Conservation (phyloP, 1,284 basidiomycete species). For the Pseudozyma tsukubaensis region DNA sequence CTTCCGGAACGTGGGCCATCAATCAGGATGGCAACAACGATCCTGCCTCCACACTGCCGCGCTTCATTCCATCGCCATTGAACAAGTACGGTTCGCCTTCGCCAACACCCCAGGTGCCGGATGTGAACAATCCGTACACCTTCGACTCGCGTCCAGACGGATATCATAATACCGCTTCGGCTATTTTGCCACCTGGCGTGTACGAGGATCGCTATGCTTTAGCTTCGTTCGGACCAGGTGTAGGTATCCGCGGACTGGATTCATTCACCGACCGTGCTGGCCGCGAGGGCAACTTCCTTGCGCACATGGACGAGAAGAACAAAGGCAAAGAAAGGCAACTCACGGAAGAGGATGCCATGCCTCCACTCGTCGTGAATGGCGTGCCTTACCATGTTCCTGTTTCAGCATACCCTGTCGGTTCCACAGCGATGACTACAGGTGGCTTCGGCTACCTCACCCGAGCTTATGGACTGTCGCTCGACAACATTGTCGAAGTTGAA, state of each 20-base stretch:
- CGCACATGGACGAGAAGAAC: slow-evolving; percentile 17
- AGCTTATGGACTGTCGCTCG: slow-evolving; percentile 76
- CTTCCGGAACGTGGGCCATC: slow-evolving; percentile 39
- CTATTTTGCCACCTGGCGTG: slow-evolving; percentile 51
- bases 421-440: slow-evolving; percentile 83
- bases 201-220: slow-evolving; percentile 52
- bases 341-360: slow-evolving; percentile 9
- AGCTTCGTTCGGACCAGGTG: slow-evolving; percentile 56
- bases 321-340: slow-evolving; percentile 40
- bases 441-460: slow-evolving; percentile 90
- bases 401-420: slow-evolving; percentile 74
- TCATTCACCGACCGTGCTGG: slow-evolving; percentile 58
- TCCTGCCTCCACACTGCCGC: slow-evolving; percentile 23
- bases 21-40: slow-evolving; percentile 39
- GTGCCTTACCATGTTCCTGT: slow-evolving; percentile 61
- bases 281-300: slow-evolving; percentile 42
- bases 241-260: slow-evolving; percentile 52
- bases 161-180: slow-evolving; percentile 20
- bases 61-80: slow-evolving; percentile 46
- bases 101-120: slow-evolving; percentile 18
- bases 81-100: slow-evolving; percentile 37
- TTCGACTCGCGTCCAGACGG: slow-evolving; percentile 29
- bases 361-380: slow-evolving; percentile 46
- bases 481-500: slow-evolving; percentile 61
- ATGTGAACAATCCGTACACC: slow-evolving; percentile 24